phyloP scores from a whole-genome alignment of 192 early-diverging fungal genomes.

The Mortierella claussenii region DNA sequence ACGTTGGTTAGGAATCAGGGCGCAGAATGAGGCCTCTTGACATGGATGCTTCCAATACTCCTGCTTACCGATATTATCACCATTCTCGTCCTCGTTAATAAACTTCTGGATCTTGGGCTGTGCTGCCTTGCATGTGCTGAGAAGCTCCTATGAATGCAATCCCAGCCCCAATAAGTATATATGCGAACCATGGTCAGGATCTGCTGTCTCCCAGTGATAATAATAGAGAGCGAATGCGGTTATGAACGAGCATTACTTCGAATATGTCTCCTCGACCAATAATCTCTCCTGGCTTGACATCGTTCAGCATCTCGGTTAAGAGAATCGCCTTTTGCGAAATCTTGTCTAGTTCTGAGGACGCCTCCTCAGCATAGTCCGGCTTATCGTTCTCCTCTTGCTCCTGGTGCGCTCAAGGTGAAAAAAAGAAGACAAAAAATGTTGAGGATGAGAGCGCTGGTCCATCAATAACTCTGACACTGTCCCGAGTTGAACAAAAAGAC shows the following conservation, averaged over 20 bases:
- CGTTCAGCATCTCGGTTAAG: constrained; percentile 85
- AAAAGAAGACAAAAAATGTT: no score
- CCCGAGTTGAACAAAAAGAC: no score
- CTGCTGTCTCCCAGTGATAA: no score
- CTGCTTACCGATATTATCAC: constrained; percentile 75
- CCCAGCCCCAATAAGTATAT: not conserved
- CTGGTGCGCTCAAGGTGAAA: no score
- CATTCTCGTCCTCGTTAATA: constrained; percentile 78
- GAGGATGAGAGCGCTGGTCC: no score
- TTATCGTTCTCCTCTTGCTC: constrained; percentile 66
- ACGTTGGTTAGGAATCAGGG: not conserved
- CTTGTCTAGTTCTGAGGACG: constrained; percentile 82
- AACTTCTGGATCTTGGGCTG: constrained; percentile 84
- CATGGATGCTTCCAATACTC: no score
- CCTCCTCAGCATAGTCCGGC: constrained; percentile 89
- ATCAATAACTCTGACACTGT: no score
- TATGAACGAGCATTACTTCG: constrained; percentile 29
- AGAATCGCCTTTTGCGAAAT: constrained; percentile 84
- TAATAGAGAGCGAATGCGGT: not conserved
- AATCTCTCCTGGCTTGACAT: constrained; percentile 68
- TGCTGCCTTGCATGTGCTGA: constrained; percentile 71
- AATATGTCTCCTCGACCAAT: constrained; percentile 62
- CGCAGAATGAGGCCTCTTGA: no score
- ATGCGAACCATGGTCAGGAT: no score
- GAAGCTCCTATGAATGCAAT: constrained; percentile 64